Conservation (phyloP, 2,329 filamentous ascomycete genomes). For the Apiospora marii region DNA sequence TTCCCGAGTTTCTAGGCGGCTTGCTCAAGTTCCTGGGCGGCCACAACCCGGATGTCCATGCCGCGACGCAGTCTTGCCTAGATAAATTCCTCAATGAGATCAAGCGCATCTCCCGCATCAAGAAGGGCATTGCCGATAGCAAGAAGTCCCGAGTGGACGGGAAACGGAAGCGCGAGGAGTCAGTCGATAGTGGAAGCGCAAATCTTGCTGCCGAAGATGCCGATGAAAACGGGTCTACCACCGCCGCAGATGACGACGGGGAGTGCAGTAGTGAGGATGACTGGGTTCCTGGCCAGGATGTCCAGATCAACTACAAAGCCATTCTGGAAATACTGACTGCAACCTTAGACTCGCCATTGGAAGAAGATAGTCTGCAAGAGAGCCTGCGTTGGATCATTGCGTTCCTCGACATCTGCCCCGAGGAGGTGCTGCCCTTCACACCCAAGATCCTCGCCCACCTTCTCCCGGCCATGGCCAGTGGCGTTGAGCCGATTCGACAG, state of each 20-base stretch:
- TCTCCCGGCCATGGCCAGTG: slow-evolving; percentile 91
- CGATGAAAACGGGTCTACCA: slow-evolving; percentile 66
- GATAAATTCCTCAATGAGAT: slow-evolving; percentile 94
- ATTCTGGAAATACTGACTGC: slow-evolving; percentile 92
- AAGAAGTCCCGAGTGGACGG: slow-evolving; percentile 73
- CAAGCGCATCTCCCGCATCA: slow-evolving; percentile 90
- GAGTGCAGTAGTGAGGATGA: slow-evolving; percentile 80
- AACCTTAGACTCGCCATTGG: slow-evolving; percentile 84
- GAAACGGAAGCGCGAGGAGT: slow-evolving; percentile 74
- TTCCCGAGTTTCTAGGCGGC: slow-evolving; percentile 90
- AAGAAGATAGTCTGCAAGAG: slow-evolving; percentile 91
- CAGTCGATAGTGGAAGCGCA: slow-evolving; percentile 71
- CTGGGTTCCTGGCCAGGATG: slow-evolving; percentile 97
- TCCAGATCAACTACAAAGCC: slow-evolving; percentile 89
- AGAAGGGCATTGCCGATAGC: slow-evolving; percentile 90
- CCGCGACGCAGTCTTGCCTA: slow-evolving; percentile 85
- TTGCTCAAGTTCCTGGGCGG: slow-evolving; percentile 93
- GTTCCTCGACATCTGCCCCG: slow-evolving; percentile 96
- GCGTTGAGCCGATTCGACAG: slow-evolving; percentile 86
- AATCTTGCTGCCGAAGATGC: slow-evolving; percentile 66
- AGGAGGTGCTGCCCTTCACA: slow-evolving; percentile 94
- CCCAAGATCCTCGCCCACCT: slow-evolving; percentile 91
- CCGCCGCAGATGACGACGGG: slow-evolving; percentile 59
- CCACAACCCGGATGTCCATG: slow-evolving; percentile 91
- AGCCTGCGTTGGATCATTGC: slow-evolving; percentile 94